Base-by-base conservation (phyloP, 2,329 filamentous ascomycete species). In the Fusarium begoniae region DNA sequence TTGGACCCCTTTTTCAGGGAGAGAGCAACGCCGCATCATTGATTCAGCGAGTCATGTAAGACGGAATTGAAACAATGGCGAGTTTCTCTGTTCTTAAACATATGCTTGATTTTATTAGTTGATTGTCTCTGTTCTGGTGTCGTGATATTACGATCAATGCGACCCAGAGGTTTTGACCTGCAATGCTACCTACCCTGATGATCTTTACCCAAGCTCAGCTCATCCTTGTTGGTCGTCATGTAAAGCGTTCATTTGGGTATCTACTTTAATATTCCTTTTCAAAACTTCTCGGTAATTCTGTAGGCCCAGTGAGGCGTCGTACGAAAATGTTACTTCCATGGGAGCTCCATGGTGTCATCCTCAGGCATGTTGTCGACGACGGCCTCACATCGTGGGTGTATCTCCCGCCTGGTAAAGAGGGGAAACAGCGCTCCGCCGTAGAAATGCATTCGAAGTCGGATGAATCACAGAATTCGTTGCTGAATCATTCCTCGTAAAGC, bases 401-500 rank as follows among this genome's bases (percentile, higher is more conserved):
- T 35, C 18, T 26, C 6, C 28, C 28, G 28, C 28, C 28, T 28
- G 28, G 28, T 8, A 28, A 28, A 28, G 28, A 45, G 15, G 35
- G 24, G 11, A 40, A 15, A 9, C 43, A 43, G 24, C 12, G 3
- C 37, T 24, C 10, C 30, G 3, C 9, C 24, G n/a, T 24, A 8
- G 24, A 37, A 18, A 14, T 17, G 15, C 14, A 18, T 13, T 24
- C 4, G 4, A 24, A 14, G 2, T 6, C 17, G 3, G 4, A 17
- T 35, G 12, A 26, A 26, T 22, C 18, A 5, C 18, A 3, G 10
- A 3, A 3, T 40, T 28, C 7, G 26, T 9, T 4, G 5, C n/a
- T 10, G 6, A 11, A 24, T 64, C n/a, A 70, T 59, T 72, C 69
- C 26, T 77, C 81, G 15, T 81, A 81, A 14, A 78, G 37, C 28